These are phyloP conservation scores for Cajanus cajan DNA, from an alignment of 306 rosid species.

Conservation along the genomic window DNA sequence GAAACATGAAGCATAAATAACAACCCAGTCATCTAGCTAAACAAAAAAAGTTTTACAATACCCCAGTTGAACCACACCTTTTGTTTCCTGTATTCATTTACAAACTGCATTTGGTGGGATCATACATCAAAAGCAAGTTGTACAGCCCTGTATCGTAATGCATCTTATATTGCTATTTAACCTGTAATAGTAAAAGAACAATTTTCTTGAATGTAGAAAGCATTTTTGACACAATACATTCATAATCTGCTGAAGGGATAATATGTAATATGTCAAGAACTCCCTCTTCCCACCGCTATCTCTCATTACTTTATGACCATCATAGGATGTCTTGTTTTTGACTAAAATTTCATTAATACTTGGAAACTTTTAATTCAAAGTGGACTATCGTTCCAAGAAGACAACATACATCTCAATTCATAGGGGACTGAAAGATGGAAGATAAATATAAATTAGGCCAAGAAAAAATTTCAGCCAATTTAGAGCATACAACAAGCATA, in stretches of 20 bases:
- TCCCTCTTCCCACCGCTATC: neutral
- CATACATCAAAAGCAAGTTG: constrained; percentile 29
- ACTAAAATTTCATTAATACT: constrained; percentile 4
- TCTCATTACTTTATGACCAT: neutral
- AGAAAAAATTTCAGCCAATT: neutral
- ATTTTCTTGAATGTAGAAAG: neutral
- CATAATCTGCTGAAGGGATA: neutral
- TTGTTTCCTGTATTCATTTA: constrained; percentile 3
- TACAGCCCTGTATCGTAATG: neutral
- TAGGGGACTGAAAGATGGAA: neutral
- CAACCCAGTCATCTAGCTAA: neutral
- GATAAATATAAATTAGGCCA: neutral
- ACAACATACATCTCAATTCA: neutral
- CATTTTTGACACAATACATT: neutral
- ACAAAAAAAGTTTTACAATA: neutral
- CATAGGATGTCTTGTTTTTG: neutral
- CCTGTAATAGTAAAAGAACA: neutral
- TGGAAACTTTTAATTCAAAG: neutral
- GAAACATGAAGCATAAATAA: neutral
- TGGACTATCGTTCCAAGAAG: neutral
- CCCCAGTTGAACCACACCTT: constrained; percentile 20
- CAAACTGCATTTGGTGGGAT: neutral
- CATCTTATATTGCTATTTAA: constrained; percentile 7
- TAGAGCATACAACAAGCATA: constrained; percentile 1
- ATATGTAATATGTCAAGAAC: neutral